phyloP scores from a whole-genome alignment of 1,284 basidiomycete genomes.

The Ganoderma multipileum region DNA sequence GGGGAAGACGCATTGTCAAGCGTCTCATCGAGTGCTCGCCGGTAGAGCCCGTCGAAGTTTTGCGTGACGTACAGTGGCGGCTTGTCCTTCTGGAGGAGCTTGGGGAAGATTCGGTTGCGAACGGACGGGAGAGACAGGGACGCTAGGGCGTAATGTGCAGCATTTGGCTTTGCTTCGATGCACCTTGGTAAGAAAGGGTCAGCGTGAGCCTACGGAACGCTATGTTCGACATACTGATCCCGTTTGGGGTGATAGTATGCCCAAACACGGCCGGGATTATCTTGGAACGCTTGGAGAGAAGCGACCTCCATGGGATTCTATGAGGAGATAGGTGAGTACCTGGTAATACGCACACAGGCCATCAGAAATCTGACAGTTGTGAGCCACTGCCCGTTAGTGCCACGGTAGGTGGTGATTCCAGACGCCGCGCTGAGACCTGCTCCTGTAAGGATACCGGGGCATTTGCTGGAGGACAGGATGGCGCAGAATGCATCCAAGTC shows the following conservation, averaged over 20 bases:
- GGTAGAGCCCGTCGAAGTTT: conserved; percentile 49
- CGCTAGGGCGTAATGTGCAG: conserved; percentile 43
- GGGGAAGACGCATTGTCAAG: neutral
- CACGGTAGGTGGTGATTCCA: conserved; percentile 5
- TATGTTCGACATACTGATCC: conserved; percentile 32
- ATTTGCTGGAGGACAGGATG: neutral
- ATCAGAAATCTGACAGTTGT: neutral
- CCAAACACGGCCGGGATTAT: conserved; percentile 47
- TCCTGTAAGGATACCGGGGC: neutral
- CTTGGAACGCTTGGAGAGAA: conserved; percentile 8
- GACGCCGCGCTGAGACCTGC: conserved; percentile 3
- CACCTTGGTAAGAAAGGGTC: neutral
- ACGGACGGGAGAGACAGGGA: conserved; percentile 31
- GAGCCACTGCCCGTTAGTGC: conserved; percentile 3
- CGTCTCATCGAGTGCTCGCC: conserved; percentile 32
- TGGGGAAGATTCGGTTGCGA: conserved; percentile 20
- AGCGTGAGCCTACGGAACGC: conserved; percentile 30
- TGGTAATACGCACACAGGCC: neutral
- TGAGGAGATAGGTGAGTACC: neutral
- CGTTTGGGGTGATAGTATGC: conserved; percentile 45
- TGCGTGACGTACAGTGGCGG: conserved; percentile 45
- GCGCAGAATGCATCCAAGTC: conserved; percentile 4
- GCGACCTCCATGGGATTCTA: conserved; percentile 8
- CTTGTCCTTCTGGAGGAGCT: conserved; percentile 27
- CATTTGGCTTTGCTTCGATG: conserved; percentile 40